Conservation (phyloP, 73 alveolate species). For the Paramecium biaurelia region DNA sequence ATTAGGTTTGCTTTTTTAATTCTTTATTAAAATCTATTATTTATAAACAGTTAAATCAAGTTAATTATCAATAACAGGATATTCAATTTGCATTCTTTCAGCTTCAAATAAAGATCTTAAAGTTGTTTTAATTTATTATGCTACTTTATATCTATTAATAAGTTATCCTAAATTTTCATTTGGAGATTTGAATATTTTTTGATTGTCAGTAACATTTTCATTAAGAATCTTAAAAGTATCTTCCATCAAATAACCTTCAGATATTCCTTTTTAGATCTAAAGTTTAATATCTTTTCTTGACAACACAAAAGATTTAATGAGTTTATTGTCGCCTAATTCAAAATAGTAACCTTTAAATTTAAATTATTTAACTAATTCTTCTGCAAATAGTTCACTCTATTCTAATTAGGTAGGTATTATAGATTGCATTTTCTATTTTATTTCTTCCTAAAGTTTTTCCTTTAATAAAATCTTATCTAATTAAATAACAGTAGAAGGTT, state of each 20-base stretch:
- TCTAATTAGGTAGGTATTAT: not conserved
- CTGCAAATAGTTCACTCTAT: not conserved
- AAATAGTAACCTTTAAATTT: not conserved
- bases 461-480: not conserved
- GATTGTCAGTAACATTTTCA: not conserved
- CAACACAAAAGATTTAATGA: not conserved
- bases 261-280: not conserved
- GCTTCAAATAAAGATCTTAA: not conserved
- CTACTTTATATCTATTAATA: not conserved
- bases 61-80: not conserved
- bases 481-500: slow-evolving; percentile 18
- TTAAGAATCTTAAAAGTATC: not conserved
- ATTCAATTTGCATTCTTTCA: slow-evolving; percentile 17
- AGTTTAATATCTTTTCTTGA: not conserved
- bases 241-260: slow-evolving; percentile 30
- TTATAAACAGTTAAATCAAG: not conserved
- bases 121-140: not conserved
- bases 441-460: slow-evolving; percentile 6
- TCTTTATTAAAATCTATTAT: not conserved
- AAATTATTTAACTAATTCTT: slow-evolving; percentile 17
- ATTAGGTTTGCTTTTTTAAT: slow-evolving; percentile 9
- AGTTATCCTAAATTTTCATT: not conserved
- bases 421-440: slow-evolving; percentile 6
- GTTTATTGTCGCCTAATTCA: slow-evolving; percentile 23
- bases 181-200: slow-evolving; percentile 19